Conservation (phyloP, 371 early-diverging fungal species). For the Coemansia sp. region DNA sequence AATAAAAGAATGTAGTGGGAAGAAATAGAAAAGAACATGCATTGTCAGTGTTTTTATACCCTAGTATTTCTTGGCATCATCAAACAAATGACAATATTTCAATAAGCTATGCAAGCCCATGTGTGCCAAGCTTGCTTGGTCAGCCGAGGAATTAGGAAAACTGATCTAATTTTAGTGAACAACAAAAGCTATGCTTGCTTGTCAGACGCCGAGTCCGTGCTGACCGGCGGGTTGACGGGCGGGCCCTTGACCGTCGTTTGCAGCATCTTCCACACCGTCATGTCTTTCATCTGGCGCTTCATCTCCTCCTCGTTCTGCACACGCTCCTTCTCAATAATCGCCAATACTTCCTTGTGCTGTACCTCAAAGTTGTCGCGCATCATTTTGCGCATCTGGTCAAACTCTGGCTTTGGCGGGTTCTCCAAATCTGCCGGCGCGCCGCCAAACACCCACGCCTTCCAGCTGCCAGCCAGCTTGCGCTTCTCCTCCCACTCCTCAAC, state of each 20-base stretch:
- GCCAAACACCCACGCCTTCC: constrained; percentile 52
- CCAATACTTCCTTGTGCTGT: constrained; percentile 53
- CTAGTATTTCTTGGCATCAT: not conserved
- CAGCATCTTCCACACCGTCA: constrained; percentile 70
- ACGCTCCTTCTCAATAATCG: constrained; percentile 60
- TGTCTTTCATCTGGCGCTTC: constrained; percentile 67
- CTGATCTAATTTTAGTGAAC: not conserved
- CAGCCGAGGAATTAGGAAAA: not conserved
- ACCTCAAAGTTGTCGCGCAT: constrained; percentile 59
- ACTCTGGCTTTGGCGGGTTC: constrained; percentile 54
- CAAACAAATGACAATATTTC: not conserved
- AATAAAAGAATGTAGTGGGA: not conserved
- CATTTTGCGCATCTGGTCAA: constrained; percentile 60
- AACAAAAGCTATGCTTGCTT: not conserved
- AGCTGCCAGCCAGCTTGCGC: constrained; percentile 54
- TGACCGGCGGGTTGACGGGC: not conserved
- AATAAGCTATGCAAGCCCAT: not conserved
- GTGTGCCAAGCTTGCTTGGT: not conserved
- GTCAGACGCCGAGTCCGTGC: not conserved
- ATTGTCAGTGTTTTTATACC: not conserved
- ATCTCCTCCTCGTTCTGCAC: constrained; percentile 59
- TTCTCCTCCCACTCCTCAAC: constrained; percentile 72
- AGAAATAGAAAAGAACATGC: not conserved
- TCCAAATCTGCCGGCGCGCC: constrained; percentile 49
- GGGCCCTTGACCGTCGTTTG: constrained; percentile 51